Evolutionary conservation across 192 early-diverging fungal genomes (phyloP).

Genomic region (Borealophlyctis nickersoniae): DNA sequence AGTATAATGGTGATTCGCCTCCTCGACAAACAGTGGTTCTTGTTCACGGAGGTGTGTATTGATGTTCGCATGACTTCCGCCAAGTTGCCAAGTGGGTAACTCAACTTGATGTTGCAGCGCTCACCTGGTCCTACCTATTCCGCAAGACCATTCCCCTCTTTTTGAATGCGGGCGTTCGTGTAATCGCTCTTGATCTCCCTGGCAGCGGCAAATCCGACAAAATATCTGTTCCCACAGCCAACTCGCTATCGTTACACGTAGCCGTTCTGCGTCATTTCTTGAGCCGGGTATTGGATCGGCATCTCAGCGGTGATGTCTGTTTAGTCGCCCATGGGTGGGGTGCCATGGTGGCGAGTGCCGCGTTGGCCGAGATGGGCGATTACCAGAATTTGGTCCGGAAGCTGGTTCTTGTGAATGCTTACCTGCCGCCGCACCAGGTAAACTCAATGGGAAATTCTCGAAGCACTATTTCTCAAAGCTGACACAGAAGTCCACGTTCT

Average conservation of each 20-base stretch:
- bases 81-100: not conserved
- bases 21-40: constrained; percentile 13
- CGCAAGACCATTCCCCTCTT: constrained; percentile 19
- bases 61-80: not conserved
- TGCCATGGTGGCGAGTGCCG: constrained; percentile 4
- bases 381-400: not conserved
- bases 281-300: not conserved
- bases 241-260: constrained; percentile 9
- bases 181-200: constrained; percentile 28
- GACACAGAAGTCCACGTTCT: not conserved
- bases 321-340: constrained; percentile 22
- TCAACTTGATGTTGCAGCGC: constrained; percentile 1
- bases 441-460: not conserved
- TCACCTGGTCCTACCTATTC: constrained; percentile 25
- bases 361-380: constrained; percentile 14
- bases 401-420: constrained; percentile 10
- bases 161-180: constrained; percentile 16
- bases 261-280: constrained; percentile 16
- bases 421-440: constrained; percentile 18
- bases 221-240: constrained; percentile 2
- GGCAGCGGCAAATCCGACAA: constrained; percentile 30
- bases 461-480: not conserved
- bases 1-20: not conserved
- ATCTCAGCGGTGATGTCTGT: constrained; percentile 12
- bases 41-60: constrained; percentile 25